Evolutionary conservation across 345 rosid genomes (phyloP), one percentile per base, ranked within the genome.

Genomic region (Eucalyptus fibrosa): DNA sequence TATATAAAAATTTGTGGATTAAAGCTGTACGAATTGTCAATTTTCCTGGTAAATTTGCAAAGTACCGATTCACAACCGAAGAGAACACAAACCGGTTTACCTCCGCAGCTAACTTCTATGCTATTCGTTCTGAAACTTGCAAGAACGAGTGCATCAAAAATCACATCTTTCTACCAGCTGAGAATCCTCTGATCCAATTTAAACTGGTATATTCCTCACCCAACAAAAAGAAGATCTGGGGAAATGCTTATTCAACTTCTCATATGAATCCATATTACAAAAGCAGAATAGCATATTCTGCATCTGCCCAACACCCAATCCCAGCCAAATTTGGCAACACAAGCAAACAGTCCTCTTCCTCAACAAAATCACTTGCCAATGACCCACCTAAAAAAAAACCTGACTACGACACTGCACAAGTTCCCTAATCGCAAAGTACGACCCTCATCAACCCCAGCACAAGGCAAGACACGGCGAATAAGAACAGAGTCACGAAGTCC

Each of bases 361-460:
- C 50, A 12, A 49, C 50, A 49, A 49, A 49, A 0, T 1, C 50
- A 49, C 0, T 47, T 47, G 14, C 49, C 13, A 47, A 47, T 4
- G 50, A 47, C 50, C 50, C 14, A 47, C 0, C 50, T 0, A 45
- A 47, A 47, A 47, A 47, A 49, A 62, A 42, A 2, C 34, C 5
- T 12, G 4, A 10, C 53, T 87, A 67, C 1, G 6, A 45, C 21
- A 26, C 69, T 86, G 21, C 44, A 85, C 1, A 37, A 24, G 16
- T 72, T 17, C 5, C 88, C 91, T 93, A 97, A 89, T 89, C 90
- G 89, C 99, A 98, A 90, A 97, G 92, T 91, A 96, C 92, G 26
- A 96, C 89, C 90, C 98, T 96, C 24, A 95, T 96, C 91, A 97
- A 90, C 1, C 95, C 99, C 12, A 98, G 93, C 91, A 96, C 98